These are phyloP conservation scores for Eucalyptus marginata DNA, from an alignment of 345 rosid species.

Conservation along the genomic window DNA sequence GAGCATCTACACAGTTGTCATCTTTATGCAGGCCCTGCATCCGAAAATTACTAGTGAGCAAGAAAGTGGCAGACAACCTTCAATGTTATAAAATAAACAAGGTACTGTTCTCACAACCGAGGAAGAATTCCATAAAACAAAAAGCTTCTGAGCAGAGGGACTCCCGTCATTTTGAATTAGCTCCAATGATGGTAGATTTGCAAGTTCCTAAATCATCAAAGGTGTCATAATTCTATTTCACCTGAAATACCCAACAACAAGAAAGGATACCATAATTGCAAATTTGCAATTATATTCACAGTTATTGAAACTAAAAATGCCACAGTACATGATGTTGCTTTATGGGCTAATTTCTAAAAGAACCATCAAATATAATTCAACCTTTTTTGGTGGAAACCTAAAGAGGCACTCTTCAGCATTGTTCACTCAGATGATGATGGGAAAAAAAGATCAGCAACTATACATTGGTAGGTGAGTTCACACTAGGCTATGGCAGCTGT, in stretches of 20 bases:
- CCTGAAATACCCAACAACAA: neutral
- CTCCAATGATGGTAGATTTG: conserved; percentile 68
- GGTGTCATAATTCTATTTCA: neutral
- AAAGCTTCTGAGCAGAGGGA: conserved; percentile 71
- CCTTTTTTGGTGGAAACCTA: neutral
- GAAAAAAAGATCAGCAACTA: neutral
- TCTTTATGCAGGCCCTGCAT: conserved; percentile 34
- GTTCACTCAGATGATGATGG: neutral
- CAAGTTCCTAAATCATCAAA: conserved; percentile 69
- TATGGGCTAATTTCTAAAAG: neutral
- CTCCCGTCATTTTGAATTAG: conserved; percentile 83
- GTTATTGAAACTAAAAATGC: neutral
- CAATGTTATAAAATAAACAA: neutral
- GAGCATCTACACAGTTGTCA: conserved; percentile 3
- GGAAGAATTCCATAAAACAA: conserved; percentile 80
- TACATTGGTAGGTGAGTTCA: neutral
- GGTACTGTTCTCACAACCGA: conserved; percentile 19
- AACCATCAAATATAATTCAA: neutral
- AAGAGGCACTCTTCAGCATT: neutral
- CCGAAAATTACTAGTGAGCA: conserved; percentile 3
- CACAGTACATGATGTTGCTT: neutral
- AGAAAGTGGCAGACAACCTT: neutral
- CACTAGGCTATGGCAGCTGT: neutral
- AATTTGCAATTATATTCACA: neutral
- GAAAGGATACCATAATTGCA: neutral